A percentile compares a stretch with the other conserved stretches of the same genome.
Evolutionary conservation across 1,284 basidiomycete genomes (phyloP).

Genomic region (Rhizoctonia solani): DNA sequence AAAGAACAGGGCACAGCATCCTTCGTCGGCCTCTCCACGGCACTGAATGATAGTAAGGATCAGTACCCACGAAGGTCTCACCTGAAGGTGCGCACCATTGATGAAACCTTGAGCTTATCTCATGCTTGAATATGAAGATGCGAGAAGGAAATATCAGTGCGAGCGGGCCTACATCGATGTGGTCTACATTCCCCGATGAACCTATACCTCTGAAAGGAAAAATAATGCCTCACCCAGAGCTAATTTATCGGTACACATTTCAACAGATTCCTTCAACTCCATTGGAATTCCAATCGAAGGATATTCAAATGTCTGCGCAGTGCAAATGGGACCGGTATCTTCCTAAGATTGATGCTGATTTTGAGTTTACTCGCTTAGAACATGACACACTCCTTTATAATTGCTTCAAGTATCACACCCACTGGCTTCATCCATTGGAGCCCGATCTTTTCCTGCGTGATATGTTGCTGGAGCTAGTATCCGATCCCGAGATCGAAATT

Average conservation of each 20-base stretch:
- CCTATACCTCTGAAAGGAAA: neutral
- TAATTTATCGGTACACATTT: neutral
- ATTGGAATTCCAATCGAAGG: neutral
- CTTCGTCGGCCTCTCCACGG: neutral
- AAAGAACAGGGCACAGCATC: too few relatives aligned
- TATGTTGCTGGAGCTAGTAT: slow-evolving; percentile 47
- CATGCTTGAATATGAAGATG: neutral
- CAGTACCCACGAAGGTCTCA: neutral
- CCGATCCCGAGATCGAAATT: neutral
- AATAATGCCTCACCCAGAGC: neutral
- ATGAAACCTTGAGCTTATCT: neutral
- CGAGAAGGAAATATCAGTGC: neutral
- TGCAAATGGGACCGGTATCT: slow-evolving; percentile 4
- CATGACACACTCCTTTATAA: slow-evolving; percentile 52
- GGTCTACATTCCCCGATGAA: neutral
- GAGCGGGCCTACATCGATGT: neutral
- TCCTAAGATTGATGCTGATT: neutral
- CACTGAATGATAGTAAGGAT: neutral
- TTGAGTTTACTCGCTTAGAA: slow-evolving; percentile 35
- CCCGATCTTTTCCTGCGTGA: slow-evolving; percentile 61
- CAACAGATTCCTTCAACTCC: neutral
- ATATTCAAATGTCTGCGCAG: neutral
- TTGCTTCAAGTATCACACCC: slow-evolving; percentile 63
- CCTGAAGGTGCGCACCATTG: neutral
- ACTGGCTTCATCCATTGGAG: slow-evolving; percentile 56